Evolutionary conservation across 768 basidiomycete genomes (phyloP), one percentile per base, ranked within the genome.

Genomic region (Lyophyllum shimeji): DNA sequence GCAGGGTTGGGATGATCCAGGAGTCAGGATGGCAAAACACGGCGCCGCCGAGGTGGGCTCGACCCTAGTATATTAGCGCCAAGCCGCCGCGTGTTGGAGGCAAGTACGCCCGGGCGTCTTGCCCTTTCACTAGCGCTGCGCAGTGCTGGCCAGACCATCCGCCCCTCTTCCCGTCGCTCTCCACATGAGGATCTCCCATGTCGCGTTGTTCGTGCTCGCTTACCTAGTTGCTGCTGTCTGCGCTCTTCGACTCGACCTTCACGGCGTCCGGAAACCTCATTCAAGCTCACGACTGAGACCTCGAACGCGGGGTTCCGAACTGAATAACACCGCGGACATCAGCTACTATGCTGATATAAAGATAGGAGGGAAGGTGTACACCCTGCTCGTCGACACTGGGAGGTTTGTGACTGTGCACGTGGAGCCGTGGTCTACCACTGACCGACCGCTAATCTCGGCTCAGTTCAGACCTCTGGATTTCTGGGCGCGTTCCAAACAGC

Each of bases 401-500:
- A 80, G 78, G 79, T 79, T 25, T 24, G 70, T 61, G 21, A 15
- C 52, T 23, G 12, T 39, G 20, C 37, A 17, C 15, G 27, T 12
- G 33, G 8, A 20, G 34, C 2, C 13, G 24, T 13, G 18, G 37
- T 8, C 18, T 7, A 15, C n/a, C 6, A n/a, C 52, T 21, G 18
- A n/a, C 34, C 55, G 15, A 31, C 17, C 18, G n/a, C 33, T 18
- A 24, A 44, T 47, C 45, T 33, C 7, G 40, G 8, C 34, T 9
- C 48, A 89, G 86, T 57, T 86, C 86, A 15, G 87, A 89, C 64
- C 67, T 87, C 7, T 87, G 82, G 80, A 78, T 87, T 5, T 76
- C 79, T 9, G 75, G 76, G 27, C 55, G 55, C 50, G 76, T 85
- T 7, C 68, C 71, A 11, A 66, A 65, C 34, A 76, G 76, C 31